Base-by-base conservation (phyloP, 495 filamentous ascomycete species). In the Lophiotrema nucula region DNA sequence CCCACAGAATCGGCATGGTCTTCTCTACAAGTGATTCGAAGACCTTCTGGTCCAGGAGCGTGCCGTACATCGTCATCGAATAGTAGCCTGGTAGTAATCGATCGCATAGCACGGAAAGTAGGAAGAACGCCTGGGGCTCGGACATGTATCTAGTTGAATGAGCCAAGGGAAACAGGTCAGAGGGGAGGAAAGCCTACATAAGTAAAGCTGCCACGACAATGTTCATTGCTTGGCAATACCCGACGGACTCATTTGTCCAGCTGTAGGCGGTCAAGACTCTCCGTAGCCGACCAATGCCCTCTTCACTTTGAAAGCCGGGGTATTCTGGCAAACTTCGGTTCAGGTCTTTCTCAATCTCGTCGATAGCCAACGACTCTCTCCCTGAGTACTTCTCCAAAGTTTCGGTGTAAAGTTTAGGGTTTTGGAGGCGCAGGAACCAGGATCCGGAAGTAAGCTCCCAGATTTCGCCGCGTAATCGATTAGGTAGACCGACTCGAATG, bases 151-250 rank as follows among this genome's bases (percentile, higher is more conserved):
- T 89, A 27, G 3, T 15, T 21, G 26, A 4, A 48, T 48, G 18
- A 66, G 76, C 47, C 11, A 27, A 12, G 21, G 33, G 15, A 11
- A 19, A 31, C 28, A 21, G 43, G 42, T 24, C 18, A 15, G 28
- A n/a, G 41, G 37, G n/a, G n/a, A n/a, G n/a, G n/a, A 10, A 50
- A 11, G 67, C 79, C 41, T 76, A 88, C 77, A 98, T 98, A 33
- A 98, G 79, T 49, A 98, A 71, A 8, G 93, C 93, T 16, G 93
- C 93, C 5, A 96, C 92, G 16, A 98, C 93, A 58, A 98, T 98
- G 69, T 98, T 98, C 93, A 98, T 98, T 21, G 93, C 93, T 71
- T 98, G 93, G 70, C 93, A 98, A 70, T 98, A 98, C 23, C 93
- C 93, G 35, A 98, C 91, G 58, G 95, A 89, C 43, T 88, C 82